Evolutionary conservation across 2,329 filamentous ascomycete species (phyloP).

Genomic region (Aspergillus sp.): DNA sequence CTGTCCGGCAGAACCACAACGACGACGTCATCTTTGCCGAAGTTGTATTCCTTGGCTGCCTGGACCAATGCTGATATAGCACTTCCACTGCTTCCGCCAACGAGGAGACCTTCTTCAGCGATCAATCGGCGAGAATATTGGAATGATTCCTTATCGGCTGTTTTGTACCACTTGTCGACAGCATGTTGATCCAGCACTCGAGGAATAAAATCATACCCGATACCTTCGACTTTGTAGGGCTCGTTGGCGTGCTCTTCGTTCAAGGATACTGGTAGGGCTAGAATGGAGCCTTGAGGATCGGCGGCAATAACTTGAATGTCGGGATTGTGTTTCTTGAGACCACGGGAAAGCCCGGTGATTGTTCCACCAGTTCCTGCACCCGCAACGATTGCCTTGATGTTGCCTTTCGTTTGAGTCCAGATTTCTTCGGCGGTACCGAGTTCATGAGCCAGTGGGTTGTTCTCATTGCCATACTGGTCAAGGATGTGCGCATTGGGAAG

Average conservation of each 20-base stretch:
- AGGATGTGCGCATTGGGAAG: constrained; percentile 96
- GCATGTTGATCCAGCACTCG: constrained; percentile 81
- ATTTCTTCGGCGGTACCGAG: constrained; percentile 94
- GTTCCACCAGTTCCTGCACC: constrained; percentile 96
- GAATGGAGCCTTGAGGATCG: constrained; percentile 88
- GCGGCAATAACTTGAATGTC: constrained; percentile 88
- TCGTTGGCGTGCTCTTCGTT: constrained; percentile 82
- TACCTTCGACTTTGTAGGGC: constrained; percentile 96
- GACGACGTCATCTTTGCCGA: constrained; percentile 81
- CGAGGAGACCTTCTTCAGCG: constrained; percentile 88
- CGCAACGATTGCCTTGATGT: constrained; percentile 81
- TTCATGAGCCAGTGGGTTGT: constrained; percentile 95
- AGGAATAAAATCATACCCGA: constrained; percentile 97
- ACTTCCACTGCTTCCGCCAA: constrained; percentile 91
- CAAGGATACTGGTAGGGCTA: constrained; percentile 77
- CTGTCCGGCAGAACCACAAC: constrained; percentile 94
- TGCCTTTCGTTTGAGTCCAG: constrained; percentile 85
- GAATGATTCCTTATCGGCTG: constrained; percentile 89
- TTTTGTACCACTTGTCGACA: constrained; percentile 98
- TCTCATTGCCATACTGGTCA: constrained; percentile 89
- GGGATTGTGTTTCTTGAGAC: constrained; percentile 83
- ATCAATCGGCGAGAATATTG: constrained; percentile 87
- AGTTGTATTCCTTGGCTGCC: constrained; percentile 74
- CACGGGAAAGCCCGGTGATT: constrained; percentile 84
- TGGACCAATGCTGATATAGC: constrained; percentile 82